These are phyloP conservation scores for Hibiscus trionum DNA, from an alignment of 345 rosid genomes.

Conservation along the genomic window DNA sequence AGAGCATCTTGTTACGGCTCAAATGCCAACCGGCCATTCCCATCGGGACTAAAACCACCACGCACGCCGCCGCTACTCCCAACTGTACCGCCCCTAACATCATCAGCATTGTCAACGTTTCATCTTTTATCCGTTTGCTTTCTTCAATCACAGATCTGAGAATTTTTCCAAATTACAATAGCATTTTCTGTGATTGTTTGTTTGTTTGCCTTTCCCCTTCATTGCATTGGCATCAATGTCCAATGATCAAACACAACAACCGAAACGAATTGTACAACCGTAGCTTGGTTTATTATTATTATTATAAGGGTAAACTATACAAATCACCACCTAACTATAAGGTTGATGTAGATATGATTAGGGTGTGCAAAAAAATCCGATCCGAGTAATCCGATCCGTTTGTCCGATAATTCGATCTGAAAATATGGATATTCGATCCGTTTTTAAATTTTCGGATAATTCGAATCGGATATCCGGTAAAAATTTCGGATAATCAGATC, in stretches of 20 bases:
- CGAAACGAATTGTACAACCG: neutral
- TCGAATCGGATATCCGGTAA: too few relatives aligned
- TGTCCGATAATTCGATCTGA: too few relatives aligned
- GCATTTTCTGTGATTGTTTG: neutral
- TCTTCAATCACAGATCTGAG: neutral
- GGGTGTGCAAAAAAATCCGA: too few relatives aligned
- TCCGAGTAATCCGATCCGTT: too few relatives aligned
- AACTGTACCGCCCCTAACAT: neutral
- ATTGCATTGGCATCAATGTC: neutral
- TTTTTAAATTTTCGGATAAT: too few relatives aligned
- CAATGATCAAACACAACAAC: neutral
- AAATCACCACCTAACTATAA: too few relatives aligned
- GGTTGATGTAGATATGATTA: too few relatives aligned
- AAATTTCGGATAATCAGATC: too few relatives aligned
- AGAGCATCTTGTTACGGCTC: neutral
- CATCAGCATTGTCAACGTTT: neutral
- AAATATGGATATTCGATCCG: too few relatives aligned
- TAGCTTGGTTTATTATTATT: neutral
- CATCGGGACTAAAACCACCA: neutral
- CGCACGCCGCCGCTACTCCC: neutral
- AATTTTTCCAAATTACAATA: neutral
- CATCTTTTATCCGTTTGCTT: neutral
- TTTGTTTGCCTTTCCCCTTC: neutral
- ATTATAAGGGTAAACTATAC: neutral
- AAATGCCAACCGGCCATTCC: conserved; percentile 2